phyloP scores from a whole-genome alignment of 441 rosid genomes.

The Pelargonium fulgidum region DNA sequence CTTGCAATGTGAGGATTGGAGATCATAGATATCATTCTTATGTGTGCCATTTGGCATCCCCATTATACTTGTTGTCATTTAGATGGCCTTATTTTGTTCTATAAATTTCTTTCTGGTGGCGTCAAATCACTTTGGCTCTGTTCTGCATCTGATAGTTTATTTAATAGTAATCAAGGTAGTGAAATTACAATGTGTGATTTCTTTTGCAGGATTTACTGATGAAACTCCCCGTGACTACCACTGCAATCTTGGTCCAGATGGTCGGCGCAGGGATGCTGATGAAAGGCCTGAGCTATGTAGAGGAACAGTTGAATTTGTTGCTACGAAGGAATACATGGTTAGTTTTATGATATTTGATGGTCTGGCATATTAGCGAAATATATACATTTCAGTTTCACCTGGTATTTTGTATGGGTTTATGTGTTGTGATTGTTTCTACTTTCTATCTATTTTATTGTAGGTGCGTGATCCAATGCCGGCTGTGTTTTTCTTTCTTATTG shows the following conservation, averaged over 20 bases:
- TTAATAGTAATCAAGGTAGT: constrained; percentile 17
- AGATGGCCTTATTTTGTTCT: background rate
- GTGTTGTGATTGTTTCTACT: constrained; percentile 2
- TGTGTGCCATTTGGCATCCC: background rate
- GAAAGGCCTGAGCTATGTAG: constrained; percentile 95
- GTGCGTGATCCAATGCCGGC: constrained; percentile 98
- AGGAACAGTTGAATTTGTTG: constrained; percentile 91
- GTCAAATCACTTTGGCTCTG: constrained; percentile 8
- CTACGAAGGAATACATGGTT: constrained; percentile 86
- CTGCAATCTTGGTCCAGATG: constrained; percentile 97
- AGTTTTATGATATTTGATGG: constrained; percentile 28
- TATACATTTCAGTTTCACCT: background rate
- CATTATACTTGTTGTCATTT: constrained; percentile 5
- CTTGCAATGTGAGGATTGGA: background rate
- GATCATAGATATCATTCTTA: background rate
- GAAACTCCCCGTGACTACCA: constrained; percentile 91
- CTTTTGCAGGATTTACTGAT: constrained; percentile 66
- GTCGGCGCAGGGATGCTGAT: constrained; percentile 94
- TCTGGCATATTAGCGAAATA: background rate
- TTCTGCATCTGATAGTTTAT: constrained; percentile 9
- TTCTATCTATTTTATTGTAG: constrained; percentile 33
- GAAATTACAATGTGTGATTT: constrained; percentile 16
- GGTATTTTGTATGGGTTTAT: background rate
- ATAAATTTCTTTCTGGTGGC: background rate
- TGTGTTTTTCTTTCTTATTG: constrained; percentile 78